Evolutionary conservation across 176 grass and related monocot species (phyloP).

Genomic region (Typha latifolia): DNA sequence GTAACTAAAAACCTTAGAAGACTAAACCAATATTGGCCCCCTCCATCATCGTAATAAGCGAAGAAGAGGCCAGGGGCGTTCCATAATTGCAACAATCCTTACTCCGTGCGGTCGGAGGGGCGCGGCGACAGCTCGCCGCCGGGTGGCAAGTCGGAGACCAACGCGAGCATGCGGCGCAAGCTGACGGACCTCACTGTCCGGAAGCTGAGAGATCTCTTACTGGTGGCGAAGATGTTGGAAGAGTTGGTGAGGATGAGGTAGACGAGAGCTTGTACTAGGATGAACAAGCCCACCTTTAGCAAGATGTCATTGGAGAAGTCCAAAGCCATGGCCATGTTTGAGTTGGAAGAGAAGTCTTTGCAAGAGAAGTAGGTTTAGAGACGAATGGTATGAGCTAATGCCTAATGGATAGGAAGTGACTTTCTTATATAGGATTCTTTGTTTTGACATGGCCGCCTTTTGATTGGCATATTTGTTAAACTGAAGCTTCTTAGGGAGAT

Average conservation of each 20-base stretch:
- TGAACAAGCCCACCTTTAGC: conserved; percentile 41
- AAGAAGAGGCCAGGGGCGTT: too few relatives aligned
- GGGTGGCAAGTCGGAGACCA: conserved; percentile 38
- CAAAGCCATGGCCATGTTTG: not conserved
- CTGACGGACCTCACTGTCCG: conserved; percentile 17
- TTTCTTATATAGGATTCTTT: not conserved
- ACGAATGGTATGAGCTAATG: not conserved
- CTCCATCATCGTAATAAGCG: too few relatives aligned
- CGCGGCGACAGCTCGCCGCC: conserved; percentile 40
- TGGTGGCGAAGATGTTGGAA: conserved; percentile 48
- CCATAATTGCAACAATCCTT: not conserved
- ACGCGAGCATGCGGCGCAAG: conserved; percentile 37
- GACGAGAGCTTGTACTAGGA: conserved; percentile 61
- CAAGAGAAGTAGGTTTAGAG: not conserved
- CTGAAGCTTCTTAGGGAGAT: not conserved
- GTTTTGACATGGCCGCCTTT: not conserved
- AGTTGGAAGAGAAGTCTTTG: not conserved
- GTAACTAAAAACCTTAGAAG: too few relatives aligned
- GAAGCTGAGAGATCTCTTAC: conserved; percentile 21
- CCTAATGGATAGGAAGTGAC: not conserved
- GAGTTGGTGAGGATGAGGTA: conserved; percentile 68
- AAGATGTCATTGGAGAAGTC: not conserved
- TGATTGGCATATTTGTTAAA: not conserved
- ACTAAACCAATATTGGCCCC: too few relatives aligned
- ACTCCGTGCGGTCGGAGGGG: not conserved